Evolutionary conservation across 2,329 filamentous ascomycete species (phyloP).

Genomic region (Hymenoscyphus fraxineus): DNA sequence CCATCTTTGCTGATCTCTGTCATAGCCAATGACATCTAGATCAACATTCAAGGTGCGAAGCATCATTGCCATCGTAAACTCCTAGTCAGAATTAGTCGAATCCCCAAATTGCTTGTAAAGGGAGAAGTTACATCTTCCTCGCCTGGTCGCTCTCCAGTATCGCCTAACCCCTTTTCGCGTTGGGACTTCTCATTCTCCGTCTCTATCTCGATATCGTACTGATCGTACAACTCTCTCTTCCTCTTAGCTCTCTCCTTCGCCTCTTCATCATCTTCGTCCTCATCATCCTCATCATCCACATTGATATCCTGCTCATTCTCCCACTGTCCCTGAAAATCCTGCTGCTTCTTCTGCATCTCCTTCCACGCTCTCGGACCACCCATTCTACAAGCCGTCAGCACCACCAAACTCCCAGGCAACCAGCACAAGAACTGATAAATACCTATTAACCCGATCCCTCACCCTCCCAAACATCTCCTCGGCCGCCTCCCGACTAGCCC

Average conservation of each 20-base stretch:
- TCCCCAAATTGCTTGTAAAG: conserved; percentile 20
- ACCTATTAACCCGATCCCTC: conserved; percentile 53
- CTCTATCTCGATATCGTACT: conserved; percentile 34
- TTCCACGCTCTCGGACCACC: conserved; percentile 58
- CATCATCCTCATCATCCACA: conserved; percentile 32
- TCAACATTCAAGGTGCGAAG: conserved; percentile 62
- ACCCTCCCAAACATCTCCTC: conserved; percentile 63
- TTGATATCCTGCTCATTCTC: conserved; percentile 35
- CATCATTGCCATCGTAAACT: conserved; percentile 69
- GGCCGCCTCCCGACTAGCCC: conserved; percentile 57
- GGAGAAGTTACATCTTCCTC: conserved; percentile 41
- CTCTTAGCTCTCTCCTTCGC: conserved; percentile 30
- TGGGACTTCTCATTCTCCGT: conserved; percentile 36
- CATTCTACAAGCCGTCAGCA: conserved; percentile 39
- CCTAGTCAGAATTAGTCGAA: conserved; percentile 38
- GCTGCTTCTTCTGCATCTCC: conserved; percentile 45
- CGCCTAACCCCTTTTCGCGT: conserved; percentile 32
- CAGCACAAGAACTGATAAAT: conserved; percentile 8
- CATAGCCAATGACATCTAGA: conserved; percentile 59
- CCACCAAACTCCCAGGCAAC: background rate
- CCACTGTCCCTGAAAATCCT: conserved; percentile 39
- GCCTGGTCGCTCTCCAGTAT: conserved; percentile 36
- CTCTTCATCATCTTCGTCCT: conserved; percentile 37
- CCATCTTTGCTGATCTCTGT: conserved; percentile 55
- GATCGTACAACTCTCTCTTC: conserved; percentile 33